Evolutionary conservation across 225 moss, liverwort and hornwort genomes (phyloP), one percentile per base, ranked within the genome.

Genomic region (Straminergon stramineum): DNA sequence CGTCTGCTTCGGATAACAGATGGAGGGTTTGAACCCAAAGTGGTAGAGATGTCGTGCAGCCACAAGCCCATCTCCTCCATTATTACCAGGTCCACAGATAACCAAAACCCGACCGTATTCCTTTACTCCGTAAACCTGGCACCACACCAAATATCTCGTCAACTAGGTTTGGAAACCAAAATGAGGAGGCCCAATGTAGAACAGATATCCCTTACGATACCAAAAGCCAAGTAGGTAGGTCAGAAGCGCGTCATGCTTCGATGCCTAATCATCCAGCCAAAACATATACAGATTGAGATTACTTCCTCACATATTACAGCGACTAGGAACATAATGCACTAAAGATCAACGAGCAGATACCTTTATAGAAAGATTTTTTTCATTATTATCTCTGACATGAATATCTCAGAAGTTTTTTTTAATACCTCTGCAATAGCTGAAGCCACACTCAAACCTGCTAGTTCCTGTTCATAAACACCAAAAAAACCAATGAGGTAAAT

Each of bases 1-100:
- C 23, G 97, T 97, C 84, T 91, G 94, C 90, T 99, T 97, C 13
- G 99, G 99, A 82, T 99, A 99, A 84, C 96, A 95, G 45, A 99
- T 90, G 64, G 89, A 89, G 55, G 91, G 90, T 81, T 93, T 93
- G 84, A 97, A 99, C 51, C 97, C 99, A 79, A 99, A 99, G 89
- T 99, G 99, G 90, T 95, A 94, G 63, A 99, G 92, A 95, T 97
- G 99, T 79, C 97, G 95, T 20, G 99, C 99, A 88, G 99, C 99
- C 90, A 99, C 99, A 76, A 97, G 94, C 43, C 99, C 99, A 93
- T 97, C 99, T 84, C 97, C 99, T 86, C 99, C 99, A 81, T 99
- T 99, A 74, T 99, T 99, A 74, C 99, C 99, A 82, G 99, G 99
- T 75, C 99, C 99, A 93, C 97, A 97, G 84, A 99, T 92, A 60